Conservation (phyloP, 352 stramenopile genomes). For the Globisporangium solare region DNA sequence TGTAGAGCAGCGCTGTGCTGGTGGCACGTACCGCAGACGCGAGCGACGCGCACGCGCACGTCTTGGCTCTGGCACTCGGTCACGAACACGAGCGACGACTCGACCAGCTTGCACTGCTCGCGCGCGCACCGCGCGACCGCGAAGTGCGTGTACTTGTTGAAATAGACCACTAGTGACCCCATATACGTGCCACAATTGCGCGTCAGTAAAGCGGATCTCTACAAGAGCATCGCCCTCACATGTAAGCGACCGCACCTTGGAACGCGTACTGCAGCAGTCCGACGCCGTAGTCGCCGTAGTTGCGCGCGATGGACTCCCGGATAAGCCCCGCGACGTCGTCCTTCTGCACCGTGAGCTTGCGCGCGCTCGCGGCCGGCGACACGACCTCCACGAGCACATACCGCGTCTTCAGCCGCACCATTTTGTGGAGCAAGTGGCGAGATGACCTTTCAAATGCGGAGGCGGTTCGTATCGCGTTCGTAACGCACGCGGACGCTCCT, state of each 20-base stretch:
- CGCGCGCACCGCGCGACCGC: slow-evolving; percentile 59
- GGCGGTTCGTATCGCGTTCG: not conserved
- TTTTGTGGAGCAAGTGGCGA: slow-evolving; percentile 13
- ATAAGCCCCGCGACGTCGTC: slow-evolving; percentile 54
- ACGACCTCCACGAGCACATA: slow-evolving; percentile 68
- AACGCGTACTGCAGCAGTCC: slow-evolving; percentile 73
- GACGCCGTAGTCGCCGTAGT: slow-evolving; percentile 65
- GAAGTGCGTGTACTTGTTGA: slow-evolving; percentile 44
- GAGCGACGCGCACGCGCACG: slow-evolving; percentile 51
- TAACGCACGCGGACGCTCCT: not conserved
- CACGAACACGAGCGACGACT: slow-evolving; percentile 72
- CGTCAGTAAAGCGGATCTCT: not conserved
- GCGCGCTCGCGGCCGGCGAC: slow-evolving; percentile 18
- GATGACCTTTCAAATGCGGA: not conserved
- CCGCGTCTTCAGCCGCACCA: slow-evolving; percentile 77
- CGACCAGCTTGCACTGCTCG: slow-evolving; percentile 67
- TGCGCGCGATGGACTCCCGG: slow-evolving; percentile 58
- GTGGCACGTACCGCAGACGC: slow-evolving; percentile 51
- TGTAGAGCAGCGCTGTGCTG: not conserved
- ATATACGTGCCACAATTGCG: not conserved
- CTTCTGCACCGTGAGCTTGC: slow-evolving; percentile 48
- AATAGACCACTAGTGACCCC: slow-evolving; percentile 48
- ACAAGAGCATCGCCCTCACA: not conserved
- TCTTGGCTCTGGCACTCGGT: slow-evolving; percentile 59
- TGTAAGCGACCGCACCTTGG: slow-evolving; percentile 36